Percentiles rank a stretch among this genome's conserved stretches.
Conservation (phyloP, 345 rosid species). For the Hypericum androsaemum region DNA sequence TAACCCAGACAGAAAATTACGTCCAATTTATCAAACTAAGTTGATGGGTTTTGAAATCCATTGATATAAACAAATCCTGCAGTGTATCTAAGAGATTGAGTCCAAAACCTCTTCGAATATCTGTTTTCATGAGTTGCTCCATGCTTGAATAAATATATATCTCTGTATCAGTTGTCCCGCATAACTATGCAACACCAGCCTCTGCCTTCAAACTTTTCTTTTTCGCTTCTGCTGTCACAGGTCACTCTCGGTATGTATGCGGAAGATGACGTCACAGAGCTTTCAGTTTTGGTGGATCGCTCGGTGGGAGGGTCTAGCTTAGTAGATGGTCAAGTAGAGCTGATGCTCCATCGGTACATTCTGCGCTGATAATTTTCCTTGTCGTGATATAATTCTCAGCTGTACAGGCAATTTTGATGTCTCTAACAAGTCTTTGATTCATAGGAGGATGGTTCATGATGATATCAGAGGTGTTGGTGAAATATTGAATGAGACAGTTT, state of each 20-base stretch:
- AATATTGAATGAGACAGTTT: slow-evolving; percentile 78
- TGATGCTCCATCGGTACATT: slow-evolving; percentile 79
- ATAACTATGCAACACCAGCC: too few relatives aligned
- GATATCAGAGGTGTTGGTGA: slow-evolving; percentile 88
- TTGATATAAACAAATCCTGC: too few relatives aligned
- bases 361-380: neutral
- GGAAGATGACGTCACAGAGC: slow-evolving; percentile 59
- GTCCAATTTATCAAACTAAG: too few relatives aligned
- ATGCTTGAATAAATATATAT: too few relatives aligned
- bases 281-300: slow-evolving; percentile 85
- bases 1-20: too few relatives aligned
- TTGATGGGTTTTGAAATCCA: too few relatives aligned
- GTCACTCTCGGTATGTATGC: slow-evolving; percentile 73
- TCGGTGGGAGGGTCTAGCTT: slow-evolving; percentile 82
- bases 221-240: too few relatives aligned
- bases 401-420: slow-evolving; percentile 5
- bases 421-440: neutral
- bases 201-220: too few relatives aligned
- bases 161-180: too few relatives aligned
- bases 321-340: slow-evolving; percentile 78
- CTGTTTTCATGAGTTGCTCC: too few relatives aligned
- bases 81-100: too few relatives aligned
- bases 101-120: too few relatives aligned
- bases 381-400: neutral
- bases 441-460: slow-evolving; percentile 79